Base-by-base conservation (phyloP, 2,329 filamentous ascomycete genomes). In the Colletotrichum aenigma region DNA sequence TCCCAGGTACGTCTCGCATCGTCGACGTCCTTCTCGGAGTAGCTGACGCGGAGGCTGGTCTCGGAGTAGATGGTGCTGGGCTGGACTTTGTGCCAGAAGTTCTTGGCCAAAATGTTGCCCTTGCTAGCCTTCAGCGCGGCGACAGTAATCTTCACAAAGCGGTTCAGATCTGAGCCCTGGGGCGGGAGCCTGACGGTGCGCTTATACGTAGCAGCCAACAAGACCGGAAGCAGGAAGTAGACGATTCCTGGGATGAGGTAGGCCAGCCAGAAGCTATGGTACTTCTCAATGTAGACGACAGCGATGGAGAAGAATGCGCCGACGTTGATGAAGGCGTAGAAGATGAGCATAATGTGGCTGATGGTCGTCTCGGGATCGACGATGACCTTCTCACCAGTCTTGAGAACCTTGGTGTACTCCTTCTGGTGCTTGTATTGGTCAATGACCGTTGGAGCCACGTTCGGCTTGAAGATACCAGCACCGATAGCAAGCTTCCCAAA, bases 391-490 rank as follows among this genome's bases (percentile, higher is more conserved):
- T 94, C 91, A 21, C 93, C 93, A 4, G 84, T 89, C 56, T 81
- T 80, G 12, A 89, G 87, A 34, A 89, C 89, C 6, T 90, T 90
- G 26, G 89, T 87, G 18, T 76, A 75, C 36, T 74, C 60, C 7
- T 48, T 48, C 8, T 76, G 70, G 52, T 76, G 74, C 4, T 85
- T 88, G 80, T 93, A 89, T 80, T 94, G 93, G 78, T 94, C 93
- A 13, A 93, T 90, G 32, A 94, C 88, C 21, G 94, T 85, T 1
- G 93, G 92, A 0, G 92, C 91, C 48, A 96, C 92, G 77, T 95
- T 95, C 52, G 92, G 86, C 86, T 96, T 96, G 88, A 95, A 95
- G 84, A 88, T 87, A 76, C 85, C 93, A 9, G 93, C 94, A 65
- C 94, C 94, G 13, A 95, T 80, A 7, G 87, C 82, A 7, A 89